Base-by-base conservation (phyloP, 331 rosid species). In the Malus hybrid region DNA sequence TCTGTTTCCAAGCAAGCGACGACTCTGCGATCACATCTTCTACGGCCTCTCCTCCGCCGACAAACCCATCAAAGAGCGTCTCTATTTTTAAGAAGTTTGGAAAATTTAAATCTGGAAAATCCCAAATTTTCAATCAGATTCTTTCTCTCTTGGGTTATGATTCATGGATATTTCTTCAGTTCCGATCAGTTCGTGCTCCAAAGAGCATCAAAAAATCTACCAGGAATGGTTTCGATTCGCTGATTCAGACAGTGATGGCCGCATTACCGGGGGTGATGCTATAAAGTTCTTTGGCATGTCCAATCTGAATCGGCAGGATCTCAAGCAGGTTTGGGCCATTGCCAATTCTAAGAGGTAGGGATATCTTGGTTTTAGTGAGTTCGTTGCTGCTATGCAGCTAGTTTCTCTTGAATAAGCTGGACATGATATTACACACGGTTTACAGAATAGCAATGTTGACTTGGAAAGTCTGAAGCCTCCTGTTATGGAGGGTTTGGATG, bases 291-390 rank as follows among this genome's bases (percentile, higher is more conserved):
- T 94, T 52, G 69, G 90, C 71, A 76, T 90, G 87, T 88, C 99
- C 19, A 81, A 79, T 50, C 79, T 94, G 87, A 80, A 97, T 32
- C 84, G 99, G 11, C 88, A 85, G 74, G 93, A 92, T 63, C 96
- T 94, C 77, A 94, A 90, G 79, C 96, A 92, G 99, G 93, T 94
- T 52, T 94, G 99, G 99, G 99, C 93, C 55, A 85, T 94, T 65
- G 88, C 99, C 44, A 97, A 94, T 85, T 86, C 87, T 9, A 94
- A 85, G 80, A 85, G 97, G 78, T 92, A 90, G 82, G 99, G 99
- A 46, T 94, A 86, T 85, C 99, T 94, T 50, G 96, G 93, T 69
- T 81, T 94, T 73, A 80, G 71, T 46, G 99, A 94, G 81, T 94
- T 92, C 68, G 71, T 94, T 75, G 78, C 78, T 50, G 89, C 99